Conservation (phyloP, 306 rosid genomes). For the Amphicarpaea edgeworthii region DNA sequence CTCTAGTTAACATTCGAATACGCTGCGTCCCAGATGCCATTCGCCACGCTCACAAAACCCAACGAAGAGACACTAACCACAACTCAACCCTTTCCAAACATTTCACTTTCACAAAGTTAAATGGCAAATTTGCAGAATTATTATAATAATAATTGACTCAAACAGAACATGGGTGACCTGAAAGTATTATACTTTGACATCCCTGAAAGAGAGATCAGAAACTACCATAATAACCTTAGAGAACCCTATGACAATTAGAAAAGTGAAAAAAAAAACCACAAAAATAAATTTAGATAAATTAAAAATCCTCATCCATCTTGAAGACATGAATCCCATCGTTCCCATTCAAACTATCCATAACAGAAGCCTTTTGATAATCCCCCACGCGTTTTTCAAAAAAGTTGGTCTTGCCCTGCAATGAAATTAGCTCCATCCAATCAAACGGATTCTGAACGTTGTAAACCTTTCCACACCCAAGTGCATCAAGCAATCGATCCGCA, state of each 20-base stretch:
- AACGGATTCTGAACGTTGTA: conserved; percentile 75
- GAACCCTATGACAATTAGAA: too few species aligned
- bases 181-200: too few species aligned
- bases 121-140: too few species aligned
- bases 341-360: conserved; percentile 72
- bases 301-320: conserved; percentile 77
- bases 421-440: conserved; percentile 98
- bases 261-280: background rate
- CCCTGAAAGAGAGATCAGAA: too few species aligned
- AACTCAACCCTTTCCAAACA: background rate
- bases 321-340: conserved; percentile 64
- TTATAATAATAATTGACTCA: too few species aligned
- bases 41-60: background rate
- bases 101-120: background rate
- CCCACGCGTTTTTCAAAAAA: conserved; percentile 92
- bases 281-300: background rate
- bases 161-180: background rate
- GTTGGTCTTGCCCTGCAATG: conserved; percentile 88
- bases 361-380: conserved; percentile 84
- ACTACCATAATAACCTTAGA: too few species aligned
- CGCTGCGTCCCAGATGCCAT: conserved; percentile 48
- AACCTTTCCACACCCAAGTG: conserved; percentile 67
- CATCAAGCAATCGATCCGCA: conserved; percentile 72
- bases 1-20: conserved; percentile 58
- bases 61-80: background rate